Evolutionary conservation across 1,284 basidiomycete species (phyloP), one percentile per base, ranked within the genome.

Genomic region (Xerocomus tenax): DNA sequence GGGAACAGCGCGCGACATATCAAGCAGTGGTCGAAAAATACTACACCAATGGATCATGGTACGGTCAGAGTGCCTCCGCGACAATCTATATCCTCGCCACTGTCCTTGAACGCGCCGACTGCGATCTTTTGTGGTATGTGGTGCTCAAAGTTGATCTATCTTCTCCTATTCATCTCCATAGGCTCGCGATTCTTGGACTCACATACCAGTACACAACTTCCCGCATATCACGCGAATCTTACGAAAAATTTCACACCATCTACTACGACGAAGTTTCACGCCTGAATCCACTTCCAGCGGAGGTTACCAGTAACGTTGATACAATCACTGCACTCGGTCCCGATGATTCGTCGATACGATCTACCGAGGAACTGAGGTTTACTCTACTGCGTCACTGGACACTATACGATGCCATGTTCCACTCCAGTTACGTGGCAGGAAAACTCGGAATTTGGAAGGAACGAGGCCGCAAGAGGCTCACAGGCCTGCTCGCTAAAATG

Each of bases 381-480:
- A 92, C 87, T 68, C 76, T 98, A 43, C 95, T 96, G 67, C 78
- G 95, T 47, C 96, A 98, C 70, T 99, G 96, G 96, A 96, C 86
- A 43, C 69, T 99, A 36, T 98, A 98, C 64, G 93, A 97, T 62
- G 83, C 92, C 10, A 98, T 99, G 95, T 87, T 88, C 63, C 95
- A 99, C 66, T 96, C 93, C 1, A 87, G 87, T 55, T 99, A 98
- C 62, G 87, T 99, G 13, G 95, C 94, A 1, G 85, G 87, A 38
- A 93, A 94, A 67, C 77, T 99, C 56, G 92, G 92, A 2, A 88
- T 97, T 45, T 98, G 96, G 96, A 89, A 89, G 61, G 95, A 98
- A 65, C 81, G 82, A 47, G 96, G 96, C 3, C 76, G 87, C 52
- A 93, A 91, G 64, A 81, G 85, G 54, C 70, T 99, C 45, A 91